Evolutionary conservation across 139 green algal genomes (phyloP).

Genomic region (Haematococcus sp.): DNA sequence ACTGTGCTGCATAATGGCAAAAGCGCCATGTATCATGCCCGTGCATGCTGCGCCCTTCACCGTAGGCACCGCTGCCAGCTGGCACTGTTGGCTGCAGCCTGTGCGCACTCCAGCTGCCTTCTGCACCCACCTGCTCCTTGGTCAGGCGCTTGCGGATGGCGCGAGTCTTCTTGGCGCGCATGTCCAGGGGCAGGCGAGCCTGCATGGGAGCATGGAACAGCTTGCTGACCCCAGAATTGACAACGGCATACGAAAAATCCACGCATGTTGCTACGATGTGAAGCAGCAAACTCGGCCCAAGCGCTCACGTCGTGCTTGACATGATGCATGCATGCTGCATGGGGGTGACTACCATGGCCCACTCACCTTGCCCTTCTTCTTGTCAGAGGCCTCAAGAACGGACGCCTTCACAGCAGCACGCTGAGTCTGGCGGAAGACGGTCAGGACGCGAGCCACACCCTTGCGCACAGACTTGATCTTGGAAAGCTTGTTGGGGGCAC

Average conservation of each 20-base stretch:
- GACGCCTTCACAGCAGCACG: slow-evolving; percentile 67
- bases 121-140: slow-evolving; percentile 71
- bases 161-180: slow-evolving; percentile 96
- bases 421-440: slow-evolving; percentile 93
- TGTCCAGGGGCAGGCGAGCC: slow-evolving; percentile 91
- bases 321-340: not conserved
- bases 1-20: too few species aligned
- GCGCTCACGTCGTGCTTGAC: too few species aligned
- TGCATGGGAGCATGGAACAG: slow-evolving; percentile 34
- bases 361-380: slow-evolving; percentile 81
- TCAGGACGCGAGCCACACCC: slow-evolving; percentile 93
- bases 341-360: not conserved
- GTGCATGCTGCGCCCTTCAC: too few species aligned
- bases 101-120: not conserved
- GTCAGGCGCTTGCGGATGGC: slow-evolving; percentile 89
- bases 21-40: too few species aligned
- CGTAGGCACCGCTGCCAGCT: too few species aligned
- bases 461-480: slow-evolving; percentile 99
- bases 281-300: too few species aligned
- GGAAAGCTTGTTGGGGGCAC: slow-evolving; percentile 99
- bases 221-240: too few species aligned
- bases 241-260: not conserved
- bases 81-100: not conserved
- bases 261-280: too few species aligned
- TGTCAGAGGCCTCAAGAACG: slow-evolving; percentile 64